These are phyloP conservation scores for Ailanthus altissimus DNA, from an alignment of 345 rosid genomes.

Conservation along the genomic window DNA sequence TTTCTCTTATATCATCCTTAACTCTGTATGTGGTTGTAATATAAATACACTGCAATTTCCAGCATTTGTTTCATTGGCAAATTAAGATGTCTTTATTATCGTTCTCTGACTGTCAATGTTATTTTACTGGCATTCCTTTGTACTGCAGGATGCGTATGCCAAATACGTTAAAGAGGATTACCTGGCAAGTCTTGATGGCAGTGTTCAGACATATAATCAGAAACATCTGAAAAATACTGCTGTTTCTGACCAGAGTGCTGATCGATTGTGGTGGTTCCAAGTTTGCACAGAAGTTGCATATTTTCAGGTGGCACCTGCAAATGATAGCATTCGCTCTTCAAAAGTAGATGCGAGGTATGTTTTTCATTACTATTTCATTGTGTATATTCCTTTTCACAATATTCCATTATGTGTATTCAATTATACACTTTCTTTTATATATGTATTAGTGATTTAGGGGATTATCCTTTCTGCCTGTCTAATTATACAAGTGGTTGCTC, in stretches of 20 bases:
- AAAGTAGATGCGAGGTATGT: slow-evolving; percentile 68
- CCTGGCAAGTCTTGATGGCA: slow-evolving; percentile 43
- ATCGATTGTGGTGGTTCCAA: slow-evolving; percentile 94
- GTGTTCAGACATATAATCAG: slow-evolving; percentile 56
- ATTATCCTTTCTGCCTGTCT: background rate
- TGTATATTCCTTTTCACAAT: no score
- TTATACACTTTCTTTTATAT: background rate
- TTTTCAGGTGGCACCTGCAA: slow-evolving; percentile 85
- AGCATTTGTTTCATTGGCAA: no score
- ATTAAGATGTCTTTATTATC: no score
- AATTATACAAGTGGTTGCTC: background rate
- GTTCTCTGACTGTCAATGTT: no score
- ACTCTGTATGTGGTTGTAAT: no score
- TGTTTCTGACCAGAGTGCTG: slow-evolving; percentile 42
- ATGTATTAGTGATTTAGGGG: no score
- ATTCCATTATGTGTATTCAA: background rate
- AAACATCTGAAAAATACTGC: slow-evolving; percentile 53
- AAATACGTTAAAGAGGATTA: slow-evolving; percentile 64
- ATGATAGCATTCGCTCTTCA: slow-evolving; percentile 82
- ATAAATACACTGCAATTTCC: no score
- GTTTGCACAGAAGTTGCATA: slow-evolving; percentile 90
- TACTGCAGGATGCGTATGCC: slow-evolving; percentile 65
- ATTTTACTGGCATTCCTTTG: no score
- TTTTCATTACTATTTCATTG: background rate
- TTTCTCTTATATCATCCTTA: no score